Percentiles rank a stretch among this genome's conserved stretches.
phyloP scores from a whole-genome alignment of 495 filamentous ascomycete genomes.

The Glonium stellatum region DNA sequence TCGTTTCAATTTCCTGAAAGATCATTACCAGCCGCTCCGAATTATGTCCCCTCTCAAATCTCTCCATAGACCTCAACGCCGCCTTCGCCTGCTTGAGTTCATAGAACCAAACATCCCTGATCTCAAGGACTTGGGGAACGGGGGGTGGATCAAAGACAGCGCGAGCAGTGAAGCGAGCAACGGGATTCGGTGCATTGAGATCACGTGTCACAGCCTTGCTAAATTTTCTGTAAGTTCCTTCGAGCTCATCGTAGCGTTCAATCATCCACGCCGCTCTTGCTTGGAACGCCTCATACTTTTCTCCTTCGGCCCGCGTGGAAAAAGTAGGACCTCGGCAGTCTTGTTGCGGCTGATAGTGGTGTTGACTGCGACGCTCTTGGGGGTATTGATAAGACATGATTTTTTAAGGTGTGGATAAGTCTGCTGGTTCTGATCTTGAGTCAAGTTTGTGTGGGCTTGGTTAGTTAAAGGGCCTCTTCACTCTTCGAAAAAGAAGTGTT shows the following conservation, averaged over 20 bases:
- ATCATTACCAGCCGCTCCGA: background rate
- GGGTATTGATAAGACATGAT: too few species aligned
- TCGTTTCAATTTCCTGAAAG: background rate
- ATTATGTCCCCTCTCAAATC: background rate
- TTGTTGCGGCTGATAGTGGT: too few species aligned
- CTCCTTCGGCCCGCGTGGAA: background rate
- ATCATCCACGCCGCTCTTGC: background rate
- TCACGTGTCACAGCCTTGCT: background rate
- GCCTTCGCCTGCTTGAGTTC: background rate
- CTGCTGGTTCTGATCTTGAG: too few species aligned
- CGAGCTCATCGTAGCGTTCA: background rate
- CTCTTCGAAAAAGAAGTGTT: too few species aligned
- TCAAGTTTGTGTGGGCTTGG: too few species aligned
- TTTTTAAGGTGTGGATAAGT: too few species aligned
- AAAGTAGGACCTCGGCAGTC: background rate
- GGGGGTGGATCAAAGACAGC: background rate
- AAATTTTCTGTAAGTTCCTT: background rate
- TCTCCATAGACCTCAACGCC: background rate
- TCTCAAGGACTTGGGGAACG: background rate
- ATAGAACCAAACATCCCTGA: background rate
- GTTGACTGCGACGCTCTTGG: too few species aligned
- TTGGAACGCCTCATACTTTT: background rate
- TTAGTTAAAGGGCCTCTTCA: too few species aligned
- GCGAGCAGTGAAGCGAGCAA: background rate
- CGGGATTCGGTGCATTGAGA: background rate